Base-by-base conservation (phyloP, 2,329 filamentous ascomycete species). In the Xenosphaeropsis pyriputrescens region DNA sequence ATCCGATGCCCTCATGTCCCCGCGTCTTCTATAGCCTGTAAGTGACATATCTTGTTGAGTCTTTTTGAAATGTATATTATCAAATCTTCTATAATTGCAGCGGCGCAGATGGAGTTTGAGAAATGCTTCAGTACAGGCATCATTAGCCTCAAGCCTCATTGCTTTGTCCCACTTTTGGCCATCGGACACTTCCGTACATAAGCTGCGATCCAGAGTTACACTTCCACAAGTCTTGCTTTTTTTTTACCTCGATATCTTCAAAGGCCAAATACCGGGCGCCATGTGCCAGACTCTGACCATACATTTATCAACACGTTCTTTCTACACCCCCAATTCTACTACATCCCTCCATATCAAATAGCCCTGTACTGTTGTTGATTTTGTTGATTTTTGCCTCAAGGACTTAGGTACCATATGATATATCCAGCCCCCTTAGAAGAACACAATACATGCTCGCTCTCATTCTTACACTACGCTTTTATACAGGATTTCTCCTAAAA, bases 391-490 rank as follows among this genome's bases (percentile, higher is more conserved):
- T 26, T 26, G 8, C 12, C 33, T 35, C 6, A 18, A 35, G 7
- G 14, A 11, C 14, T n/a, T n/a, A n/a, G n/a, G n/a, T n/a, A n/a
- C n/a, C n/a, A n/a, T n/a, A n/a, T n/a, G 7, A 7, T 35, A 14
- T 19, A 4, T 17, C 4, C 16, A 30, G 17, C 19, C 26, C 26
- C 35, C 16, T 17, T n/a, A n/a, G n/a, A n/a, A n/a, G n/a, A n/a
- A 35, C 15, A 35, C 9, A 14, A 15, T 18, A 26, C 8, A 45
- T 47, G 41, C 41, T 29, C 41, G 44, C 35, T 41, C 45, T 19
- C 38, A 47, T n/a, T 46, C 50, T 48, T 40, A 51, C 43, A 46
- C 47, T 8, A 32, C 46, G 19, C 35, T 18, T n/a, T 47, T 42
- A 34, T 37, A 37, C 29, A 51, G 46, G 39, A 40, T 29, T 6